These are phyloP conservation scores for Tricholoma sp. DNA, from an alignment of 768 basidiomycete genomes.

Conservation along the genomic window DNA sequence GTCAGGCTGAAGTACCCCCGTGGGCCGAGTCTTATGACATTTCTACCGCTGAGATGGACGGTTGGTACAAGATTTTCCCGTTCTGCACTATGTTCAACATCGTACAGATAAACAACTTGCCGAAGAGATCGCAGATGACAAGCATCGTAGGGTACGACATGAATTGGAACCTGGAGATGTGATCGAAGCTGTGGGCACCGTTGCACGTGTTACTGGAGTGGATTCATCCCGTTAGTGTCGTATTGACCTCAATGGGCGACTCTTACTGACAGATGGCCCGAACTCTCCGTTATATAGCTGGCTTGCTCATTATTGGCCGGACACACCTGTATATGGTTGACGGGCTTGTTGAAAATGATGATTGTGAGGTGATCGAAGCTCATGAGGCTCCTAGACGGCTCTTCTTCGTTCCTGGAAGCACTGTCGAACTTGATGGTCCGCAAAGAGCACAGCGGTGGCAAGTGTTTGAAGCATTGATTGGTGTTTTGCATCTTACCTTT, in stretches of 20 bases:
- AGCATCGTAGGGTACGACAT: conserved; percentile 80
- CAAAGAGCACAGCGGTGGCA: conserved; percentile 84
- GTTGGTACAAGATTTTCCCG: conserved; percentile 24
- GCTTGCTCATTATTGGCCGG: conserved; percentile 81
- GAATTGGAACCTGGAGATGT: conserved; percentile 87
- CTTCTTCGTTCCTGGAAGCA: conserved; percentile 81
- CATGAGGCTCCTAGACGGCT: conserved; percentile 78
- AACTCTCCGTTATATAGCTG: conserved; percentile 44
- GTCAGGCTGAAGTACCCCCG: conserved; percentile 60
- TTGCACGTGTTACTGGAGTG: conserved; percentile 84
- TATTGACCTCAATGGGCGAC: neutral
- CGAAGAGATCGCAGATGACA: conserved; percentile 84
- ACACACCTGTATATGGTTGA: conserved; percentile 89
- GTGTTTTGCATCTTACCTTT: neutral
- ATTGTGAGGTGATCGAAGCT: conserved; percentile 85
- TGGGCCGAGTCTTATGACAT: conserved; percentile 75
- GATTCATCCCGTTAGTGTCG: conserved; percentile 80
- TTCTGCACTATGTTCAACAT: neutral
- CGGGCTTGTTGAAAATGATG: conserved; percentile 80
- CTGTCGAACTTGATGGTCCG: conserved; percentile 73
- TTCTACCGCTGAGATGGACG: conserved; percentile 56
- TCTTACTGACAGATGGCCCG: neutral
- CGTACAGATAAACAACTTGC: conserved; percentile 49
- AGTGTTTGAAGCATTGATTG: conserved; percentile 12
- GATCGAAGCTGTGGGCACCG: conserved; percentile 82